Evolutionary conservation across 352 stramenopile genomes (phyloP).

Genomic region (Saprolegnia diclina): DNA sequence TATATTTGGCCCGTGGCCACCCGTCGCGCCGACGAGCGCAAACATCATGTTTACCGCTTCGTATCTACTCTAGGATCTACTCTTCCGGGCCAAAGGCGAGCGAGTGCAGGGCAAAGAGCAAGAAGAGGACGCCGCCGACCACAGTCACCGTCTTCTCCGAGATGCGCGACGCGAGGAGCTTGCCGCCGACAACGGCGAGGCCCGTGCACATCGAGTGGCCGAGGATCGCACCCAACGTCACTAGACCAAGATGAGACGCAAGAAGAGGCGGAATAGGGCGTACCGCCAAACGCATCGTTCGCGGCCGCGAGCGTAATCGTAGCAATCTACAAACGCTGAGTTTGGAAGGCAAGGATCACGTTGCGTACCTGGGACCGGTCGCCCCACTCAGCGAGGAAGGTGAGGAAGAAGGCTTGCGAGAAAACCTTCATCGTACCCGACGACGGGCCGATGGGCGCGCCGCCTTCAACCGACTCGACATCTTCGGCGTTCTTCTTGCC

Average conservation of each 20-base stretch:
- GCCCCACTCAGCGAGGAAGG: constrained; percentile 98
- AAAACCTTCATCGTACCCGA: constrained; percentile 82
- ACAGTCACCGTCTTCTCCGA: constrained; percentile 96
- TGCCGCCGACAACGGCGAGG: constrained; percentile 95
- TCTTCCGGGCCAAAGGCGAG: constrained; percentile 83
- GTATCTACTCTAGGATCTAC: neutral
- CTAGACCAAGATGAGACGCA: constrained; percentile 41
- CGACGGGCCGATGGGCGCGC: constrained; percentile 28
- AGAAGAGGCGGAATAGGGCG: constrained; percentile 12
- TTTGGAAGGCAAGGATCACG: neutral
- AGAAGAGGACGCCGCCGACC: constrained; percentile 93
- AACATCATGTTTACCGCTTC: neutral
- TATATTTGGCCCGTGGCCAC: too few species aligned
- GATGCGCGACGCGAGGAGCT: constrained; percentile 97
- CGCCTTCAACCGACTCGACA: constrained; percentile 43
- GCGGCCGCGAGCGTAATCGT: constrained; percentile 96
- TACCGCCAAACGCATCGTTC: constrained; percentile 87
- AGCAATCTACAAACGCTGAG: constrained; percentile 78
- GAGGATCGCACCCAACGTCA: constrained; percentile 94
- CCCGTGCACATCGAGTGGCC: constrained; percentile 98
- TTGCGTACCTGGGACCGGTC: constrained; percentile 89
- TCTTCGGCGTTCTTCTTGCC: constrained; percentile 74
- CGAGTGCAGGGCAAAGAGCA: constrained; percentile 96
- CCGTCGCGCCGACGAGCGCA: too few species aligned
- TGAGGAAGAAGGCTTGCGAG: constrained; percentile 94